Evolutionary conservation across 495 filamentous ascomycete species (phyloP), one percentile per base, ranked within the genome.

Genomic region (Pyrenula massariospora): DNA sequence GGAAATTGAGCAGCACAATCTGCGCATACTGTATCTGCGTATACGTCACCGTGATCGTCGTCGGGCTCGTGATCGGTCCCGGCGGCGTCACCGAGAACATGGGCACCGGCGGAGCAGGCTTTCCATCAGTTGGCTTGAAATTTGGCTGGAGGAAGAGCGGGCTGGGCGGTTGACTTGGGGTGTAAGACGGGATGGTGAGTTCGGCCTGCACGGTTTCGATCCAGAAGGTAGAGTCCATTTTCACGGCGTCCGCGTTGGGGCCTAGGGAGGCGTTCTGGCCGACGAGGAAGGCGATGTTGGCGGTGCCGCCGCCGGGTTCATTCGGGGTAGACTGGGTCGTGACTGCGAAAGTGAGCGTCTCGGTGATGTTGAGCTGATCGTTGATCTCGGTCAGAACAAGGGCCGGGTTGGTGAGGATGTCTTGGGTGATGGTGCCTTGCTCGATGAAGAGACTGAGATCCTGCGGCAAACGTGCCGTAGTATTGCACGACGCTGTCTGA

Each of bases 1-100:
- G 62, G 47, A 68, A 68, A 54, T 68, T 65, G 19, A 68, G 60
- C 12, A 57, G 48, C 48, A 68, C 66, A 2, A 20, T 54, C 57
- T 68, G 66, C n/a, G 66, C 66, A 48, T 68, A 68, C 57, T 68
- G 64, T 58, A 65, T 66, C 52, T 68, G 59, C 10, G 59, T 61
- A 21, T 25, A 60, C 24, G 19, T n/a, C n/a, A n/a, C n/a, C n/a
- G 57, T 60, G 50, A 64, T 62, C 50, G 47, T 65, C 50, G 23
- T 64, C 24, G 58, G 62, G 25, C 15, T 47, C 31, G 58, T 64
- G 54, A 54, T 63, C 51, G 54, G 51, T 20, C 54, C 55, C 54
- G 57, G 56, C 47, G 54, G 60, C 24, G 54, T 54, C 51, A 57
- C 64, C 54, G 55, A 31, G 55, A 59, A 65, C 24, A 56, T 62